Evolutionary conservation across 345 rosid genomes (phyloP).

Genomic region (Eucalyptus leucophloia): DNA sequence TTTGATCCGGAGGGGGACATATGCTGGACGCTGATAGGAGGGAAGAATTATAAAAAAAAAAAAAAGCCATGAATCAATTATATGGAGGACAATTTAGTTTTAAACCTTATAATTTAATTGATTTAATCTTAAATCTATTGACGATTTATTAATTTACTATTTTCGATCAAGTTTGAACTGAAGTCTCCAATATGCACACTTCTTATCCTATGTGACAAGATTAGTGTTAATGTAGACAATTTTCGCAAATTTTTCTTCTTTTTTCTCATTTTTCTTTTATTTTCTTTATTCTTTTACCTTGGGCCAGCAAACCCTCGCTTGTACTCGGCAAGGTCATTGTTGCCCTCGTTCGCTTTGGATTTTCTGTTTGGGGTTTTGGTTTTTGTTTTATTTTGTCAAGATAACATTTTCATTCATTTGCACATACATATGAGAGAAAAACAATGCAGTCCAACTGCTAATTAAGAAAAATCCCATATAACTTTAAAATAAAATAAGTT

Average conservation of each 20-base stretch:
- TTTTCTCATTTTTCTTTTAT: background rate
- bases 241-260: background rate
- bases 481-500: too few species aligned
- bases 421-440: too few species aligned
- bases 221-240: background rate
- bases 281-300: background rate
- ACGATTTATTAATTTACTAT: background rate
- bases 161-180: background rate
- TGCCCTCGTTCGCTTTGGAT: background rate
- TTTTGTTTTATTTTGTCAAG: too few species aligned
- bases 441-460: too few species aligned
- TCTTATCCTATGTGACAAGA: background rate
- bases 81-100: fast-evolving
- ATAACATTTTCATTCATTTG: too few species aligned
- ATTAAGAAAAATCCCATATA: too few species aligned
- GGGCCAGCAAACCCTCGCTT: background rate
- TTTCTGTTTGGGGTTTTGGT: background rate
- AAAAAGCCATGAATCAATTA: background rate
- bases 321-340: background rate
- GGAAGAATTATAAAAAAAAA: fast-evolving
- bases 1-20: background rate
- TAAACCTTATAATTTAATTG: background rate
- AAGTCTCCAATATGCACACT: background rate
- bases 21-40: background rate
- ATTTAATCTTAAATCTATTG: background rate